phyloP scores from a whole-genome alignment of 805 yeast genomes.

The Candida succiphila region DNA sequence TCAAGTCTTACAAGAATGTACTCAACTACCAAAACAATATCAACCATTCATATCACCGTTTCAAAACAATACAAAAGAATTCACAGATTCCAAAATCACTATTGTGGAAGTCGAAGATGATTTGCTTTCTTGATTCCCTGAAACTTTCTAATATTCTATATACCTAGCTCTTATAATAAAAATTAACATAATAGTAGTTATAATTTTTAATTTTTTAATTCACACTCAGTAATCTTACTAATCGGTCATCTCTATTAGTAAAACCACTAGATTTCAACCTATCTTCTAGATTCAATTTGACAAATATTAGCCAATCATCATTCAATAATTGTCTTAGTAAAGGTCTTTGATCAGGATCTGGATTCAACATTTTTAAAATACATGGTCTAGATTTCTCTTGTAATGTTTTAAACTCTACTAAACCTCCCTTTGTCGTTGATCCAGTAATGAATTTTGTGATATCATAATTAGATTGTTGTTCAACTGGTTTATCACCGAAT shows the following conservation, averaged over 20 bases:
- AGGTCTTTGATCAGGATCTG: constrained; percentile 12
- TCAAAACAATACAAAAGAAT: too few relatives aligned
- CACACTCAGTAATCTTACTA: constrained; percentile 11
- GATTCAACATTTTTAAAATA: constrained; percentile 20
- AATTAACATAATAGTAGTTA: too few relatives aligned
- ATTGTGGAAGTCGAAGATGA: too few relatives aligned
- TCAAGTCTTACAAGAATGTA: too few relatives aligned
- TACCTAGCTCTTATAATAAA: too few relatives aligned
- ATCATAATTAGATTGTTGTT: background rate
- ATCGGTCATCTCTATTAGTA: constrained; percentile 14
- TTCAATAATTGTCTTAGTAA: constrained; percentile 10
- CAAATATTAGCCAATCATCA: constrained; percentile 23
- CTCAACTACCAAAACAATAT: too few relatives aligned
- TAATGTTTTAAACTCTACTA: constrained; percentile 6
- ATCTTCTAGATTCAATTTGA: constrained; percentile 10
- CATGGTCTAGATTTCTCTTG: constrained; percentile 6
- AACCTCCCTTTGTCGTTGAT: background rate
- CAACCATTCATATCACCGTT: too few relatives aligned
- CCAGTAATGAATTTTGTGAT: background rate
- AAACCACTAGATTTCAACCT: background rate
- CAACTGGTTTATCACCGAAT: background rate
- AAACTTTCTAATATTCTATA: too few relatives aligned
- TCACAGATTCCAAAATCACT: too few relatives aligned
- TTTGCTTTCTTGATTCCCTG: too few relatives aligned
- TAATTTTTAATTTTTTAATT: too few relatives aligned